Evolutionary conservation across 139 green algal genomes (phyloP), one percentile per base, ranked within the genome.

Genomic region (Closterium sp.): DNA sequence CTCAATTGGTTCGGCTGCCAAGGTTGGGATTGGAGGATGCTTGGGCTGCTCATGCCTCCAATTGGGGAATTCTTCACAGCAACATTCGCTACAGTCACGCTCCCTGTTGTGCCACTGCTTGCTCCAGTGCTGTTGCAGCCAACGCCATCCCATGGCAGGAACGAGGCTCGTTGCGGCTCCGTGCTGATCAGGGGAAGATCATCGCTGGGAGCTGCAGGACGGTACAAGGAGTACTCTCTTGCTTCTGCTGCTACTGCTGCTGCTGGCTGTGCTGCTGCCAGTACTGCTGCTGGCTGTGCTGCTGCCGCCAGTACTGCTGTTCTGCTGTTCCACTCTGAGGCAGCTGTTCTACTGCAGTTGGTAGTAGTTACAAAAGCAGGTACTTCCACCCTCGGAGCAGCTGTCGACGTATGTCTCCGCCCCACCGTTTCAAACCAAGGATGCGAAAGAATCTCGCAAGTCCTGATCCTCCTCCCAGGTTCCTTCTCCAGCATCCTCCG

Each of bases 401-500:
- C 62, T 79, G 0, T 24, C 62, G 7, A 79, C 62, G 7, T 1
- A 6, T 79, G 2, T 24, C 62, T 27, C 4, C 62, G 17, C 62
- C 19, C 62, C 13, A 79, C 62, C 62, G 62, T 79, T 2, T 79
- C 62, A 79, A 79, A 79, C 85, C 85, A 87, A 22, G 85, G 85
- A 31, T 87, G 85, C 85, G n/a, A 31, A 30, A 87, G 85, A 19
- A 87, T 31, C 28, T 87, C 85, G 13, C n/a, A 13, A 31, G 28
- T 17, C 10, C 28, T 32, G 21, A 87, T 87, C 85, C 85, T 30
- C 85, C 85, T 30, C 28, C 28, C 85, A 4, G 85, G 85, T 24
- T 87, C 85, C 28, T 30, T 31, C 42, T 87, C n/a, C 13, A 93
- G 85, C 90, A 93, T 93, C 22, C 50, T 29, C 30, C 79, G n/a